Conservation (phyloP, 768 basidiomycete genomes). For the Paxillus involutus region DNA sequence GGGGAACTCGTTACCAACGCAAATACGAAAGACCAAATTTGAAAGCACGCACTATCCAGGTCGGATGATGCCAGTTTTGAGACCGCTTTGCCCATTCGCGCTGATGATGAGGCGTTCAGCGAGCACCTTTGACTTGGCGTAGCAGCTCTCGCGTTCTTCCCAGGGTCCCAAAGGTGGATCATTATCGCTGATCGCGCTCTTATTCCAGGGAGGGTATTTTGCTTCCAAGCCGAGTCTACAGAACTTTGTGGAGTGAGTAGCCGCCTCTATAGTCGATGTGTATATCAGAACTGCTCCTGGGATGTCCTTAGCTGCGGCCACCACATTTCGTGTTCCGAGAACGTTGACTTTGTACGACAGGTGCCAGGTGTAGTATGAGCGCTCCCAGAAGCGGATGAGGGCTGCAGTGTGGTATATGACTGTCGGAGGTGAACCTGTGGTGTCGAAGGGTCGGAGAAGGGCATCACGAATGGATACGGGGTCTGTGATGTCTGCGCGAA, state of each 20-base stretch:
- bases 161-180: slow-evolving; percentile 47
- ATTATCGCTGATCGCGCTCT: slow-evolving; percentile 39
- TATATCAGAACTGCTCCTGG: slow-evolving; percentile 44
- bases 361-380: slow-evolving; percentile 14
- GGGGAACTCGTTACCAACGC: not conserved
- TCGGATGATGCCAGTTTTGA: slow-evolving; percentile 43
- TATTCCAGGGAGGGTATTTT: slow-evolving; percentile 2
- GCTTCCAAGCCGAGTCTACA: slow-evolving; percentile 27
- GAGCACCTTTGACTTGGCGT: slow-evolving; percentile 53
- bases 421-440: slow-evolving; percentile 11
- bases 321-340: slow-evolving; percentile 43
- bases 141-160: slow-evolving; percentile 41
- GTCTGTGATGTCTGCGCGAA: slow-evolving; percentile 33
- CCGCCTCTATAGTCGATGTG: slow-evolving; percentile 48
- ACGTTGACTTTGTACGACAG: slow-evolving; percentile 44
- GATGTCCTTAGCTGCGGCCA: slow-evolving; percentile 37
- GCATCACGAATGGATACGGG: slow-evolving; percentile 25
- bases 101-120: slow-evolving; percentile 54
- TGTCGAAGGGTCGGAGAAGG: slow-evolving; percentile 22
- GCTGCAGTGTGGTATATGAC: slow-evolving; percentile 24
- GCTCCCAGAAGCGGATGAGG: slow-evolving; percentile 25
- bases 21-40: not conserved
- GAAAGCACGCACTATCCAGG: slow-evolving; percentile 31
- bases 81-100: slow-evolving; percentile 46
- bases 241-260: slow-evolving; percentile 39